phyloP scores from a whole-genome alignment of 805 yeast species.

The Blastobotrys terrestris region DNA sequence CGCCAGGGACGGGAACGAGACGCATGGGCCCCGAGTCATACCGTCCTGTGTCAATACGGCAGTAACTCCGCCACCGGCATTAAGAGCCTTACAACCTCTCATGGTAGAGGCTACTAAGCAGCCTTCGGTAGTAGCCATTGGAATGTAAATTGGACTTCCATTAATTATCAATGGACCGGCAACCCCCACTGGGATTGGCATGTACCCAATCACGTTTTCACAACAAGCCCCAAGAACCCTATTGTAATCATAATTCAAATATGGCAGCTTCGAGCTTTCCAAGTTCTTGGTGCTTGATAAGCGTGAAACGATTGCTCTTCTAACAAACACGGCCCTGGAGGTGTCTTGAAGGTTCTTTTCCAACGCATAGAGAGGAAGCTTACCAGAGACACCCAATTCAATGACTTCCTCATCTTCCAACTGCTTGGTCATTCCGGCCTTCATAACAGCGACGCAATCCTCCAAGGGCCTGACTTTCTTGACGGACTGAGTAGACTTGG shows the following conservation, averaged over 20 bases:
- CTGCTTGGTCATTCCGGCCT: constrained; percentile 63
- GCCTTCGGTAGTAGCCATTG: constrained; percentile 99
- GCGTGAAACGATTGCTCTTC: constrained; percentile 87
- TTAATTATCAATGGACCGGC: constrained; percentile 96
- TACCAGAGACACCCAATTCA: constrained; percentile 62
- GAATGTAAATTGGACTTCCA: constrained; percentile 81
- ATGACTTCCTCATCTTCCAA: constrained; percentile 71
- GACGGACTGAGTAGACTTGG: constrained; percentile 14
- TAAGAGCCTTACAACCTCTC: constrained; percentile 98
- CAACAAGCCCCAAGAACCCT: constrained; percentile 98
- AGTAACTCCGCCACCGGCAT: constrained; percentile 92
- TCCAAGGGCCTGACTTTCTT: constrained; percentile 37
- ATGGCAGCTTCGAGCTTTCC: constrained; percentile 69
- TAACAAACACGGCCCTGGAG: constrained; percentile 86
- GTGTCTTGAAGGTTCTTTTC: constrained; percentile 88
- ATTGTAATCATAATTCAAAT: constrained; percentile 78
- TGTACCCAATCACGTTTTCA: constrained; percentile 94
- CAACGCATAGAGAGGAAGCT: constrained; percentile 85
- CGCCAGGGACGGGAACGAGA: constrained; percentile 69
- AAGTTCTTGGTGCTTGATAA: constrained; percentile 78
- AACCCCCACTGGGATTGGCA: constrained; percentile 96
- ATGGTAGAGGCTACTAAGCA: constrained; percentile 96
- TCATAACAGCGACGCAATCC: constrained; percentile 54
- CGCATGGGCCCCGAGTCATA: constrained; percentile 99
- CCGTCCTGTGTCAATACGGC: constrained; percentile 94